Conservation (phyloP, 2,329 filamentous ascomycete species). For the Diaporthe humulicola region DNA sequence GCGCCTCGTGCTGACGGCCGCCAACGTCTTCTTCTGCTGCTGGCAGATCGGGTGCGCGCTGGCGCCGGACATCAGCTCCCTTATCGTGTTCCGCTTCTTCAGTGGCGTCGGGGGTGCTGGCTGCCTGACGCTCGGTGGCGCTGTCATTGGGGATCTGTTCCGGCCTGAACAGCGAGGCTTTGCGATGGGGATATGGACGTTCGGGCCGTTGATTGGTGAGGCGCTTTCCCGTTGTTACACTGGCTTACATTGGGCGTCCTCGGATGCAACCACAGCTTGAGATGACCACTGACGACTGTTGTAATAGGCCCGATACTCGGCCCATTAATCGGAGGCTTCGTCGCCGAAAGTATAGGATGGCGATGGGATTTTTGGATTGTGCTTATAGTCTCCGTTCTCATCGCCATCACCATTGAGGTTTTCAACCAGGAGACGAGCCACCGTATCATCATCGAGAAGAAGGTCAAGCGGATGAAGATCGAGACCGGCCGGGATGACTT, state of each 20-base stretch:
- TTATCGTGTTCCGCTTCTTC: constrained; percentile 72
- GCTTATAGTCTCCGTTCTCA: constrained; percentile 57
- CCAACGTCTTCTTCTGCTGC: constrained; percentile 71
- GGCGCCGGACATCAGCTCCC: constrained; percentile 63
- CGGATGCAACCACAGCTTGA: not conserved
- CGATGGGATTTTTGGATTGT: constrained; percentile 67
- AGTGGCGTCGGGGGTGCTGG: constrained; percentile 71
- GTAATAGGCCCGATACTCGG: constrained; percentile 57
- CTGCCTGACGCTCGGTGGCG: constrained; percentile 66
- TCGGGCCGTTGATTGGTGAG: constrained; percentile 57
- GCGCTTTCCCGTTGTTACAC: not conserved
- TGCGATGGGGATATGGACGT: constrained; percentile 64
- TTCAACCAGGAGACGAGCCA: constrained; percentile 63
- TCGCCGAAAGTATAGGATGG: constrained; percentile 64
- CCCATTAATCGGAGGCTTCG: constrained; percentile 63
- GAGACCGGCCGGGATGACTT: constrained; percentile 61
- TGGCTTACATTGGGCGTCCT: not conserved
- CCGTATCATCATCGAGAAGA: constrained; percentile 63
- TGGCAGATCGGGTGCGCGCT: constrained; percentile 77
- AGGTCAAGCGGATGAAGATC: constrained; percentile 58
- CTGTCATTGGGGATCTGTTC: constrained; percentile 68
- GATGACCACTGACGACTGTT: not conserved
- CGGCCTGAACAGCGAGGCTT: constrained; percentile 59
- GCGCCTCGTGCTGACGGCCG: constrained; percentile 65
- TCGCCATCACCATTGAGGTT: constrained; percentile 53